These are phyloP conservation scores for Aspergillus sclerotiicarbonarius DNA, from an alignment of 495 filamentous ascomycete species.

Conservation along the genomic window DNA sequence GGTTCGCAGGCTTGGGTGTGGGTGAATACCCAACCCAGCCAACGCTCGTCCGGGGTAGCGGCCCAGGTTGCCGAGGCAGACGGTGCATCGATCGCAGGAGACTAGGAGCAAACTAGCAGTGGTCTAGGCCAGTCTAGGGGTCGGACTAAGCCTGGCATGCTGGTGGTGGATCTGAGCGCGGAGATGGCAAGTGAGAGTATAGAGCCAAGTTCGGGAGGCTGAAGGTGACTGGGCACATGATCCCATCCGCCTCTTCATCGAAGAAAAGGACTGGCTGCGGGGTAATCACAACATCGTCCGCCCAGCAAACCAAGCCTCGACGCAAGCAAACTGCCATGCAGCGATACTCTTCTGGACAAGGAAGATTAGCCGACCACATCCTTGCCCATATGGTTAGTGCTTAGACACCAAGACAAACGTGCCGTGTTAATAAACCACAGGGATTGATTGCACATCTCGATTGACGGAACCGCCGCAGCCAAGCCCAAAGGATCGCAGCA, in stretches of 20 bases:
- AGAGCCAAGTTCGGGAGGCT: not conserved
- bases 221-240: too few species aligned
- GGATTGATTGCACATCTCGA: not conserved
- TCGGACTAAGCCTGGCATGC: not conserved
- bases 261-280: too few species aligned
- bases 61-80: conserved; percentile 4
- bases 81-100: not conserved
- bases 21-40: not conserved
- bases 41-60: conserved; percentile 2
- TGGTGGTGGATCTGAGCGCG: not conserved
- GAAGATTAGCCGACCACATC: not conserved
- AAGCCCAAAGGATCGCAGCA: not conserved
- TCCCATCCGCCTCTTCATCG: too few species aligned
- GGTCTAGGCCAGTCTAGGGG: conserved; percentile 1
- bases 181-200: not conserved
- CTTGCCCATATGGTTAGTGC: not conserved
- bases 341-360: too few species aligned
- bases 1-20: not conserved
- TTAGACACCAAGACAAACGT: not conserved
- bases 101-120: not conserved
- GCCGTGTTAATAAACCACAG: not conserved
- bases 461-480: not conserved
- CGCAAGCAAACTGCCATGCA: too few species aligned
- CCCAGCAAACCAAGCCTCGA: too few species aligned
- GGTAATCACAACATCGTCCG: too few species aligned